Conservation (phyloP, 352 stramenopile species). For the Paralagenidium karlingii region DNA sequence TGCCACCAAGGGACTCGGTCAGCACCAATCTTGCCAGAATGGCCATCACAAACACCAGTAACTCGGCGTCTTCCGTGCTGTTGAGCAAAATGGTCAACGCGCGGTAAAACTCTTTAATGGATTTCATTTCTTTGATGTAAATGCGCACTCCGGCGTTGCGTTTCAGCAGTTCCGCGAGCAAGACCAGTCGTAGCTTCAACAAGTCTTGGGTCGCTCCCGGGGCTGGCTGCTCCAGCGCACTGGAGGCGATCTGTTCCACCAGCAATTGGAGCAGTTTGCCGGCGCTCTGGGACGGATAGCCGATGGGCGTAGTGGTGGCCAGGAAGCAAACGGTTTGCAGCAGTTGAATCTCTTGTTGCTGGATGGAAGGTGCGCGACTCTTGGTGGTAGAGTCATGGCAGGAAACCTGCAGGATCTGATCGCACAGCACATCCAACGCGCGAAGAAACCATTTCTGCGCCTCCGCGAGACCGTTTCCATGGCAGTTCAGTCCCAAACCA, state of each 20-base stretch:
- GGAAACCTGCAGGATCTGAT: too few relatives aligned
- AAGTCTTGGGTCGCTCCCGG: constrained; percentile 23
- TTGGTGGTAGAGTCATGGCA: too few relatives aligned
- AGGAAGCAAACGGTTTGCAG: too few relatives aligned
- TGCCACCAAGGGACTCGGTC: constrained; percentile 53
- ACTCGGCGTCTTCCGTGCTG: constrained; percentile 54
- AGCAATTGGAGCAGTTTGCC: constrained; percentile 62
- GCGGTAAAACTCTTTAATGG: constrained; percentile 70
- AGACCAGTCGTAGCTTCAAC: constrained; percentile 57
- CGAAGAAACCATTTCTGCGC: too few relatives aligned
- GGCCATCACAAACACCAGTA: constrained; percentile 66
- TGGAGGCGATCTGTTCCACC: constrained; percentile 22
- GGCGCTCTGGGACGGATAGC: constrained; percentile 57
- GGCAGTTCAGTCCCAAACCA: too few relatives aligned
- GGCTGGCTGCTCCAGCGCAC: too few relatives aligned
- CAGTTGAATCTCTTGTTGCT: too few relatives aligned
- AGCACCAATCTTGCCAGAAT: constrained; percentile 66
- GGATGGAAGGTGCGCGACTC: too few relatives aligned
- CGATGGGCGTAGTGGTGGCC: too few relatives aligned
- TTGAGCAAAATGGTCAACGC: constrained; percentile 73
- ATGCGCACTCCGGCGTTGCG: constrained; percentile 58
- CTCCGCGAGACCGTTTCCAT: too few relatives aligned
- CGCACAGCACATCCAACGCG: too few relatives aligned
- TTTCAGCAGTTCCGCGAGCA: constrained; percentile 52
- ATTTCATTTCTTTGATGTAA: constrained; percentile 66